Conservation (phyloP, 805 yeast genomes). For the Pichia californica region DNA sequence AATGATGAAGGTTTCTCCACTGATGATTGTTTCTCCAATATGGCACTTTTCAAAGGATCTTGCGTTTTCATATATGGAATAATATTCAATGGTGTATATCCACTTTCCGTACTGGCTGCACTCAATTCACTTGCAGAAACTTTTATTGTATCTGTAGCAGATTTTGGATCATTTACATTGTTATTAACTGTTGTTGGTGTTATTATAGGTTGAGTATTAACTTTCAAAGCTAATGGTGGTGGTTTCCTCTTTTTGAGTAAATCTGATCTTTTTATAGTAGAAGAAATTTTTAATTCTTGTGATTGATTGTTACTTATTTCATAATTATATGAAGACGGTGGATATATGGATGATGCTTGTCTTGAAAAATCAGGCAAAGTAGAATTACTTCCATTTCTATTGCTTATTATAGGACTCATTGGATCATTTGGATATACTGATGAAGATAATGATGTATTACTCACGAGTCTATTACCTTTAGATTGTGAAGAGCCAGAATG, state of each 20-base stretch:
- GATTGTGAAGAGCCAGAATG: too few relatives aligned
- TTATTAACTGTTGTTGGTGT: background rate
- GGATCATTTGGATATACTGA: slow-evolving; percentile 8
- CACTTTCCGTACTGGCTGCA: slow-evolving; percentile 1
- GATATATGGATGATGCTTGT: slow-evolving; percentile 8
- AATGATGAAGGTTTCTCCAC: too few relatives aligned
- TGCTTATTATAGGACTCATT: background rate
- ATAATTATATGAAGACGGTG: slow-evolving; percentile 2
- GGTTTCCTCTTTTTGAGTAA: slow-evolving; percentile 11
- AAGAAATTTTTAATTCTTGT: background rate
- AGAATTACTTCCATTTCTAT: slow-evolving; percentile 3
- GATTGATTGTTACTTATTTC: background rate
- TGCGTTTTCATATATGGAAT: too few relatives aligned
- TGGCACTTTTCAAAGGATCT: too few relatives aligned
- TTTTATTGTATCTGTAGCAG: background rate
- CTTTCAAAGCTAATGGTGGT: slow-evolving; percentile 4
- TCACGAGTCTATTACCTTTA: background rate
- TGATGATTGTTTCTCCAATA: too few relatives aligned
- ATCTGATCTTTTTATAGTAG: slow-evolving; percentile 8
- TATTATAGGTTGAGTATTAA: background rate
- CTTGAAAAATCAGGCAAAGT: slow-evolving; percentile 8
- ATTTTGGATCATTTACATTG: background rate
- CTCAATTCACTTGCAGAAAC: background rate
- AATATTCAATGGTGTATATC: slow-evolving; percentile 6
- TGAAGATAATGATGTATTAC: slow-evolving; percentile 6